These are phyloP conservation scores for Hypoxylon sp. DNA, from an alignment of 2,329 filamentous ascomycete genomes.

Conservation along the genomic window DNA sequence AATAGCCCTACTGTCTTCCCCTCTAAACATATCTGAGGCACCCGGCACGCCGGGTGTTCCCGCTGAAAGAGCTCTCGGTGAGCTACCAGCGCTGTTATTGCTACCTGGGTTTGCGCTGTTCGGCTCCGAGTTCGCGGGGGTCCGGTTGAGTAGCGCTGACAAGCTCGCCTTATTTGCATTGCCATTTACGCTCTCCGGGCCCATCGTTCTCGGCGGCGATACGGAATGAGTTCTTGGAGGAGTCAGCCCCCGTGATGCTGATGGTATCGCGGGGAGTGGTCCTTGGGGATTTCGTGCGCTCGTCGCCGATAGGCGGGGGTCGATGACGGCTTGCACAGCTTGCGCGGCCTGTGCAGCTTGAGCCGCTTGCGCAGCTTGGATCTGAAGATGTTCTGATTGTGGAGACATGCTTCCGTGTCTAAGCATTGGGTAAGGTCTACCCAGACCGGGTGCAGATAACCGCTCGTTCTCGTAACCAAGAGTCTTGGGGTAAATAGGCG, in stretches of 20 bases:
- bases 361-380: slow-evolving; percentile 60
- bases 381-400: slow-evolving; percentile 62
- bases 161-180: slow-evolving; percentile 62
- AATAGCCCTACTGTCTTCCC: slow-evolving; percentile 75
- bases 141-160: slow-evolving; percentile 66
- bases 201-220: slow-evolving; percentile 63
- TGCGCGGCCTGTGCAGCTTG: slow-evolving; percentile 54
- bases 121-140: slow-evolving; percentile 63
- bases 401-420: slow-evolving; percentile 57
- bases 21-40: slow-evolving; percentile 54
- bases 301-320: slow-evolving; percentile 56
- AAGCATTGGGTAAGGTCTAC: slow-evolving; percentile 50
- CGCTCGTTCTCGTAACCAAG: slow-evolving; percentile 49
- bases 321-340: slow-evolving; percentile 57
- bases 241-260: slow-evolving; percentile 54
- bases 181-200: slow-evolving; percentile 53
- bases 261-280: slow-evolving; percentile 61
- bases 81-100: slow-evolving; percentile 63
- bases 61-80: slow-evolving; percentile 60
- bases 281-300: slow-evolving; percentile 60
- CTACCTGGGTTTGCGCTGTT: slow-evolving; percentile 61
- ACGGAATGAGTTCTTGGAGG: slow-evolving; percentile 66
- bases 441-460: slow-evolving; percentile 45
- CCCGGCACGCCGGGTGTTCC: slow-evolving; percentile 49
- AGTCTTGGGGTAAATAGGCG: slow-evolving; percentile 47